These are phyloP conservation scores for Jacaranda copaia DNA, from an alignment of 257 asterid species.

Conservation along the genomic window DNA sequence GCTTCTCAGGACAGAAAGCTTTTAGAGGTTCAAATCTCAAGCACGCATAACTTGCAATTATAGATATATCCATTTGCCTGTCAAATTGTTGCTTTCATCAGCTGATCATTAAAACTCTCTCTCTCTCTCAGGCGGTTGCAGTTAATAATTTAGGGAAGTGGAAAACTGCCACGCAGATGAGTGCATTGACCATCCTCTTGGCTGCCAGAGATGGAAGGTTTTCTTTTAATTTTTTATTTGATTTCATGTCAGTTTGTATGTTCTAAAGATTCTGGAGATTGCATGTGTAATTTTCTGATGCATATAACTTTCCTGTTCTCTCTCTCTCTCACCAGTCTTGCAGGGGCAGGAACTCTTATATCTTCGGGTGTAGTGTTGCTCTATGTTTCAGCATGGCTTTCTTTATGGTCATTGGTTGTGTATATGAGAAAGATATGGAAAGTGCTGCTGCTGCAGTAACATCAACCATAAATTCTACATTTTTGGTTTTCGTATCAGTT, in stretches of 20 bases:
- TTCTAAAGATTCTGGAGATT: constrained; percentile 13
- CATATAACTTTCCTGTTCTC: background rate
- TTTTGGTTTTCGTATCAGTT: constrained; percentile 30
- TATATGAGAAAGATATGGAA: constrained; percentile 85
- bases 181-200: constrained; percentile 79
- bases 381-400: constrained; percentile 86
- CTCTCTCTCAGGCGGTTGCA: constrained; percentile 81
- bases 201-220: constrained; percentile 93
- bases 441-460: constrained; percentile 62
- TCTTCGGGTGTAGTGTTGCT: constrained; percentile 77
- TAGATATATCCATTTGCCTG: background rate
- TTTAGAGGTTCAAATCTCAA: constrained; percentile 64
- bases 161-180: constrained; percentile 99
- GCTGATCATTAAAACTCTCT: background rate
- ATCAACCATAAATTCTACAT: constrained; percentile 26
- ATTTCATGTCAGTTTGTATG: constrained; percentile 9
- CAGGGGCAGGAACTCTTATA: constrained; percentile 59
- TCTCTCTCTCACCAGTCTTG: constrained; percentile 56
- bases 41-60: constrained; percentile 26
- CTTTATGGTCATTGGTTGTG: constrained; percentile 77
- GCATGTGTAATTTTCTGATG: constrained; percentile 23
- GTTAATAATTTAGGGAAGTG: constrained; percentile 94
- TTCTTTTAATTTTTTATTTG: constrained; percentile 18
- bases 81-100: constrained; percentile 17
- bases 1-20: constrained; percentile 91